phyloP scores from a whole-genome alignment of 1,284 basidiomycete species.

The Irpex rosettiformis region DNA sequence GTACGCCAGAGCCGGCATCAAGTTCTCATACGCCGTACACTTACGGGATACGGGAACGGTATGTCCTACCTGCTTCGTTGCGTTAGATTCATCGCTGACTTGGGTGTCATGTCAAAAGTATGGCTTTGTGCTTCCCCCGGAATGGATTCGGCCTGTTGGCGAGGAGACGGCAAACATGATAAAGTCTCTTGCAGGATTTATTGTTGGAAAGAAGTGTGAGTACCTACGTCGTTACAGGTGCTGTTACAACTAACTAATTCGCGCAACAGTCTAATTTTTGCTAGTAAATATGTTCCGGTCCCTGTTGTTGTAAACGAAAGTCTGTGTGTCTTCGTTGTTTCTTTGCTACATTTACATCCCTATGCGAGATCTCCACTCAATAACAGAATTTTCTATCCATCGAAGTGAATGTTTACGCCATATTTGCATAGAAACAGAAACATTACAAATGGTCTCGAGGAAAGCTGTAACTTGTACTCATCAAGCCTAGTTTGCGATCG shows the following conservation, averaged over 20 bases:
- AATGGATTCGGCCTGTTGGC: conserved; percentile 74
- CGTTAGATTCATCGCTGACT: background rate
- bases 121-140: conserved; percentile 73
- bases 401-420: too few relatives aligned
- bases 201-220: conserved; percentile 32
- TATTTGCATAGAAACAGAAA: too few relatives aligned
- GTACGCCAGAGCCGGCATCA: conserved; percentile 61
- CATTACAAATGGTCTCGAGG: too few relatives aligned
- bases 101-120: conserved; percentile 43
- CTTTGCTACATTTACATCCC: background rate
- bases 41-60: conserved; percentile 82
- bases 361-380: background rate
- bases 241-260: background rate
- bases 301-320: background rate
- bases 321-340: background rate
- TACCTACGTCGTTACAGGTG: too few relatives aligned
- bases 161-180: conserved; percentile 72
- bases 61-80: conserved; percentile 28
- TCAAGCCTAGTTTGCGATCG: too few relatives aligned
- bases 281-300: background rate
- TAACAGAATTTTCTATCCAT: too few relatives aligned
- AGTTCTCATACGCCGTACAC: conserved; percentile 77
- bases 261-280: background rate
- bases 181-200: conserved; percentile 65
- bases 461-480: too few relatives aligned